These are phyloP conservation scores for Apiospora koreana DNA, from an alignment of 2,329 filamentous ascomycete species.

Conservation along the genomic window DNA sequence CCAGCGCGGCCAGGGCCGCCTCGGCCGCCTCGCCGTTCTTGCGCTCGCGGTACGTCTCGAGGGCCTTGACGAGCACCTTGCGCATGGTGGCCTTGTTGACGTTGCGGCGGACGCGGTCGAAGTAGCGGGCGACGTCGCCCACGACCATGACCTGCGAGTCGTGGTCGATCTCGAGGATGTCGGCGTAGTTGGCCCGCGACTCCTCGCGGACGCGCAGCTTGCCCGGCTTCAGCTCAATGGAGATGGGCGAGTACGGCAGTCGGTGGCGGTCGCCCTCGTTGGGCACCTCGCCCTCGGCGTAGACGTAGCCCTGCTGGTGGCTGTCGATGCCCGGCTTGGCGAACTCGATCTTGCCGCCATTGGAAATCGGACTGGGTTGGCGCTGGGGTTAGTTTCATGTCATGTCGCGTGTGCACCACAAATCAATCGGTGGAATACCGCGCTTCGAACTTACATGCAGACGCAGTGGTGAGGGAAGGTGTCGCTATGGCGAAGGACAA, in stretches of 20 bases:
- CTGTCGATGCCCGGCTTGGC: slow-evolving; percentile 39
- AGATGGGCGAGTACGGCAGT: slow-evolving; percentile 36
- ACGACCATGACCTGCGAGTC: slow-evolving; percentile 38
- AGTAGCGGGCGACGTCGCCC: slow-evolving; percentile 37
- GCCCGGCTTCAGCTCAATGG: slow-evolving; percentile 34
- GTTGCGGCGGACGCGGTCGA: slow-evolving; percentile 37
- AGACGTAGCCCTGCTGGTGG: slow-evolving; percentile 37
- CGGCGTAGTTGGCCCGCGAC: slow-evolving; percentile 38
- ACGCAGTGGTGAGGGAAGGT: slow-evolving; percentile 36
- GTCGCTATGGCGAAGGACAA: slow-evolving; percentile 38
- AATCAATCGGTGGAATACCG: neutral
- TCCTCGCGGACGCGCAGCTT: slow-evolving; percentile 37
- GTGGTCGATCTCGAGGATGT: slow-evolving; percentile 37
- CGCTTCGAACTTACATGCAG: slow-evolving; percentile 35
- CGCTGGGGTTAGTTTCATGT: neutral
- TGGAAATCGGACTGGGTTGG: slow-evolving; percentile 33
- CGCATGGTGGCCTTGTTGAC: slow-evolving; percentile 41
- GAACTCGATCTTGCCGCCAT: slow-evolving; percentile 35
- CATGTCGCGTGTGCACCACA: neutral
- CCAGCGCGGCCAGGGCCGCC: neutral
- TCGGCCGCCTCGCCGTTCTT: slow-evolving; percentile 18
- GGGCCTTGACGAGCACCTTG: slow-evolving; percentile 34
- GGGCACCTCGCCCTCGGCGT: slow-evolving; percentile 32
- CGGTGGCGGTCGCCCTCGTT: slow-evolving; percentile 29
- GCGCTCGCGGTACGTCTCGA: slow-evolving; percentile 34